Percentiles rank a stretch among this genome's conserved stretches.
phyloP scores from a whole-genome alignment of 2,329 filamentous ascomycete species.

The Dothiorella sarmentorum region DNA sequence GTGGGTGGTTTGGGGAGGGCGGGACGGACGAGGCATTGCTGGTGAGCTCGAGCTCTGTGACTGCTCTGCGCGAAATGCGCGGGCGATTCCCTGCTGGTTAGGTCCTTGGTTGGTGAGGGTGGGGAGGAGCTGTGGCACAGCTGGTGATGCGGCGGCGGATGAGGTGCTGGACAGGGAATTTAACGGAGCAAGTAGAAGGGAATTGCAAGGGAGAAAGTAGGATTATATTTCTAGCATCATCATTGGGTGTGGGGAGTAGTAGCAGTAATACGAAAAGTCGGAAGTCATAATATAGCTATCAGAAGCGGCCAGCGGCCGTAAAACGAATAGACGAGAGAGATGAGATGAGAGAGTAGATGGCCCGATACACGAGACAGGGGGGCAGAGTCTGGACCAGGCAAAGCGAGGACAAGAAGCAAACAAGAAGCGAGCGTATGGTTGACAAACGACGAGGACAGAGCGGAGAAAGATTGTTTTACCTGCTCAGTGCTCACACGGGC shows the following conservation, averaged over 20 bases:
- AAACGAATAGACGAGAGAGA: background rate
- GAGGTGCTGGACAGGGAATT: background rate
- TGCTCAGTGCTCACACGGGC: background rate
- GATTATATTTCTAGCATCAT: constrained; percentile 13
- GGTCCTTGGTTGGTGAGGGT: no score
- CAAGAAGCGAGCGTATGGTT: background rate
- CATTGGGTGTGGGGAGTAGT: background rate
- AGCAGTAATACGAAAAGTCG: background rate
- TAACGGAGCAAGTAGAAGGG: background rate
- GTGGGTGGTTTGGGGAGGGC: background rate
- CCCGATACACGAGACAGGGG: background rate
- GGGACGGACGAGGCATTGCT: constrained; percentile 6
- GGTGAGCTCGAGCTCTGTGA: background rate
- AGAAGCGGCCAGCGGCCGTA: background rate
- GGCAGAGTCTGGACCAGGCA: background rate
- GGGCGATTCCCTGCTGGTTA: no score
- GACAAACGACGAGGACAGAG: no score
- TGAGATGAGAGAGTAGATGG: background rate
- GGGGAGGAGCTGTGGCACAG: no score
- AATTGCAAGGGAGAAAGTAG: background rate
- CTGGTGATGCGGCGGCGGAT: background rate
- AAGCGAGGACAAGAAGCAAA: background rate
- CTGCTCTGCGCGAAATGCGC: no score
- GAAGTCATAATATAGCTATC: background rate
- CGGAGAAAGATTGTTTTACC: background rate